Evolutionary conservation across 768 basidiomycete species (phyloP).

Genomic region (Lepiota brunneoincarnata): DNA sequence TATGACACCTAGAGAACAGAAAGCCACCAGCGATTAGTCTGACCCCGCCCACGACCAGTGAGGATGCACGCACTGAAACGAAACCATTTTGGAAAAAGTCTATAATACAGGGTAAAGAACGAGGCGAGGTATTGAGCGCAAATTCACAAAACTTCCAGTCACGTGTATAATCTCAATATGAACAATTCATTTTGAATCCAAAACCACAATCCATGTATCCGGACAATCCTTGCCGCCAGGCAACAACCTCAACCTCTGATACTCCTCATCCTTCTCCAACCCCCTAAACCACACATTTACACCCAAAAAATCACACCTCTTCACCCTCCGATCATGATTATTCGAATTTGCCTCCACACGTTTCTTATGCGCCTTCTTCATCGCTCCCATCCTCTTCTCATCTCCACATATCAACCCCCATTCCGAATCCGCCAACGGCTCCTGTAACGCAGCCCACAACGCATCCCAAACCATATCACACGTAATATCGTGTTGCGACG

Average conservation of each 20-base stretch:
- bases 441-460: slow-evolving; percentile 46
- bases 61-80: slow-evolving; percentile 24
- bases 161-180: too few species aligned
- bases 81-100: slow-evolving; percentile 33
- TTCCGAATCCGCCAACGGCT: slow-evolving; percentile 60
- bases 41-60: not conserved
- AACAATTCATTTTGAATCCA: too few species aligned
- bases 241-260: slow-evolving; percentile 45
- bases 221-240: slow-evolving; percentile 38
- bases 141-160: too few species aligned
- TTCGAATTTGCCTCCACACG: slow-evolving; percentile 37
- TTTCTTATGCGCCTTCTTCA: slow-evolving; percentile 51
- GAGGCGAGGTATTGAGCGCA: too few species aligned
- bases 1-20: slow-evolving; percentile 61
- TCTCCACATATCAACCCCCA: slow-evolving; percentile 46
- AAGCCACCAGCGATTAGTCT: not conserved
- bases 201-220: slow-evolving; percentile 56
- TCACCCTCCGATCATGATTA: slow-evolving; percentile 34
- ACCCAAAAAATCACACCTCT: slow-evolving; percentile 66
- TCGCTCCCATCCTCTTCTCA: slow-evolving; percentile 37
- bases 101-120: not conserved
- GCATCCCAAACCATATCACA: slow-evolving; percentile 57
- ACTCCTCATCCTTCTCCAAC: slow-evolving; percentile 57
- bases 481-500: slow-evolving; percentile 35
- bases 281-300: slow-evolving; percentile 59